Conservation (phyloP, 768 basidiomycete genomes). For the Mycena pura region DNA sequence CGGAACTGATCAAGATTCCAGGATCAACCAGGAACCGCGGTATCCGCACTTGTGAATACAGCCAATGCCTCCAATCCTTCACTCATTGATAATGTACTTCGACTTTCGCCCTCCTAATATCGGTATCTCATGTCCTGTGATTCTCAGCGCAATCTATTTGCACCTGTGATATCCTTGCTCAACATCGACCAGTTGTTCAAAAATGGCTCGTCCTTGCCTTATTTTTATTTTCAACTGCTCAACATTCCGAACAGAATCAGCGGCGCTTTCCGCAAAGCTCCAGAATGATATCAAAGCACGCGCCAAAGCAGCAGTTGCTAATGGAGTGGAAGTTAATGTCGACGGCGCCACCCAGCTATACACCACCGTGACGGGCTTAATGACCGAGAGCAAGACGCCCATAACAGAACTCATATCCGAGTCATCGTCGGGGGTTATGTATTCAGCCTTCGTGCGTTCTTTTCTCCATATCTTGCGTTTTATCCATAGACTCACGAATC, state of each 20-base stretch:
- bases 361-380: constrained; percentile 10
- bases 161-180: constrained; percentile 17
- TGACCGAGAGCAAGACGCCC: constrained; percentile 15
- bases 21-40: constrained; percentile 32
- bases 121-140: not conserved
- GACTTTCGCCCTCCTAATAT: not conserved
- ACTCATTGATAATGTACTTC: constrained; percentile 15
- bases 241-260: not conserved
- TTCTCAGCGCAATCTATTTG: constrained; percentile 17
- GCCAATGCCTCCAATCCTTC: constrained; percentile 4
- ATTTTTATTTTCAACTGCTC: not conserved
- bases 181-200: constrained; percentile 19
- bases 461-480: too few relatives aligned
- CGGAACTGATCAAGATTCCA: constrained; percentile 17
- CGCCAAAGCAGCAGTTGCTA: constrained; percentile 15
- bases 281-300: not conserved
- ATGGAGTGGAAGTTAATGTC: constrained; percentile 6
- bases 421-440: constrained; percentile 13
- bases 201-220: constrained; percentile 3
- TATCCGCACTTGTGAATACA: constrained; percentile 15
- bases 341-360: constrained; percentile 6
- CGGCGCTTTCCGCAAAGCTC: not conserved
- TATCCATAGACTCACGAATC: not conserved
- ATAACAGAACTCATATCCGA: constrained; percentile 17
- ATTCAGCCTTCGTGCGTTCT: constrained; percentile 7